phyloP scores from a whole-genome alignment of 257 asterid genomes.

The Fraxinus anomala region DNA sequence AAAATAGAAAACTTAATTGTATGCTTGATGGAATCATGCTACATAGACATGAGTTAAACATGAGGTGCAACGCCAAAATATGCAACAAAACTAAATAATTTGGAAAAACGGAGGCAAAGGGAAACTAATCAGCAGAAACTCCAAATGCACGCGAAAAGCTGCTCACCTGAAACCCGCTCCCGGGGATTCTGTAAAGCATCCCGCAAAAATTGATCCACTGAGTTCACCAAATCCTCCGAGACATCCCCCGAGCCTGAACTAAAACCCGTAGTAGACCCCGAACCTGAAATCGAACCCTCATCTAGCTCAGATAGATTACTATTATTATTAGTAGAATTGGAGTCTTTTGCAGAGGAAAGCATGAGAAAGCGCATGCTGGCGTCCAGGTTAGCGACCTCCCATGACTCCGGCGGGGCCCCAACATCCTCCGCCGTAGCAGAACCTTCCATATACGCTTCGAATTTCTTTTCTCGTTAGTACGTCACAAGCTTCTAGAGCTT shows the following conservation, averaged over 20 bases:
- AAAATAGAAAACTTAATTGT: neutral
- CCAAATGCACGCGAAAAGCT: neutral
- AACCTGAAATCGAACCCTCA: conserved; percentile 28
- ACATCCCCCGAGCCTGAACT: conserved; percentile 24
- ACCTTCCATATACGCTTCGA: conserved; percentile 64
- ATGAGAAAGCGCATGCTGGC: conserved; percentile 76
- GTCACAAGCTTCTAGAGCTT: conserved; percentile 34
- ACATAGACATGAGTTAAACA: neutral
- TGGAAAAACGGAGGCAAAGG: no score
- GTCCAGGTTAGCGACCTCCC: conserved; percentile 97
- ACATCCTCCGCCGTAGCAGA: conserved; percentile 69
- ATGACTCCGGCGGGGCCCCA: conserved; percentile 77
- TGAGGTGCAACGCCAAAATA: no score
- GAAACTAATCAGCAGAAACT: no score
- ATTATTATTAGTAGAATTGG: conserved; percentile 30
- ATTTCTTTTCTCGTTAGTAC: conserved; percentile 13
- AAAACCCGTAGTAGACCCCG: neutral
- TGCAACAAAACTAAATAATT: no score
- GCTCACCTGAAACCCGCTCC: conserved; percentile 88
- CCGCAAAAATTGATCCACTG: conserved; percentile 90
- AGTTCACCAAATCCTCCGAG: conserved; percentile 59
- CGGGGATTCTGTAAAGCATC: conserved; percentile 99
- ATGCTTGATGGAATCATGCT: neutral
- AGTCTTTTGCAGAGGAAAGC: conserved; percentile 56
- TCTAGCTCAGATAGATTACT: conserved; percentile 50